These are phyloP conservation scores for Middelhovenomyces tepae DNA, from an alignment of 805 yeast genomes.

Conservation along the genomic window DNA sequence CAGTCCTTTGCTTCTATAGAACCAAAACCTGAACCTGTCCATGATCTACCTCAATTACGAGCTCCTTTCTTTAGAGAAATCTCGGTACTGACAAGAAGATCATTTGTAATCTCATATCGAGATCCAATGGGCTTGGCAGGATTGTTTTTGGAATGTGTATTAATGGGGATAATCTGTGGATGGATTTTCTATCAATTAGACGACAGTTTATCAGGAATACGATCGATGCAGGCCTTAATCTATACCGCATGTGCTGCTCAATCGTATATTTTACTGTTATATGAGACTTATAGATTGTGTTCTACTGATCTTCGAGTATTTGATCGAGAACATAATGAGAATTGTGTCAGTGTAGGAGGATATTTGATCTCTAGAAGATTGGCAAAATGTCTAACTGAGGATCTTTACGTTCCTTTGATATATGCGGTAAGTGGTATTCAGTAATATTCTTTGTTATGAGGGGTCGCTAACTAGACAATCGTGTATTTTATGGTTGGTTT, in stretches of 20 bases:
- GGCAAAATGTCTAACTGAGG: constrained; percentile 60
- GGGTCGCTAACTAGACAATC: constrained; percentile 23
- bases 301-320: constrained; percentile 44
- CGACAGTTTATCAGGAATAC: constrained; percentile 50
- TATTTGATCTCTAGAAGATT: constrained; percentile 58
- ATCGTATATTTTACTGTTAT: constrained; percentile 46
- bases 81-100: constrained; percentile 36
- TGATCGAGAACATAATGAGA: constrained; percentile 65
- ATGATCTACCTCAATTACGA: constrained; percentile 13
- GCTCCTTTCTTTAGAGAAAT: constrained; percentile 39
- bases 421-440: constrained; percentile 34
- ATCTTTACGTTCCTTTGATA: constrained; percentile 50
- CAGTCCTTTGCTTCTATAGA: constrained; percentile 14
- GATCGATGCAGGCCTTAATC: constrained; percentile 47
- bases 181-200: constrained; percentile 59
- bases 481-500: constrained; percentile 76
- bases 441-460: not conserved
- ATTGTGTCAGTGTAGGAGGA: constrained; percentile 56
- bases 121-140: constrained; percentile 43
- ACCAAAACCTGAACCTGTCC: constrained; percentile 13
- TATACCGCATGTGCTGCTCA: constrained; percentile 47
- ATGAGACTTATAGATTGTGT: constrained; percentile 52
- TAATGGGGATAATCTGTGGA: constrained; percentile 57
- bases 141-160: constrained; percentile 37
- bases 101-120: constrained; percentile 37